phyloP scores from a whole-genome alignment of 495 filamentous ascomycete genomes.

The Penicillium subrubescens region DNA sequence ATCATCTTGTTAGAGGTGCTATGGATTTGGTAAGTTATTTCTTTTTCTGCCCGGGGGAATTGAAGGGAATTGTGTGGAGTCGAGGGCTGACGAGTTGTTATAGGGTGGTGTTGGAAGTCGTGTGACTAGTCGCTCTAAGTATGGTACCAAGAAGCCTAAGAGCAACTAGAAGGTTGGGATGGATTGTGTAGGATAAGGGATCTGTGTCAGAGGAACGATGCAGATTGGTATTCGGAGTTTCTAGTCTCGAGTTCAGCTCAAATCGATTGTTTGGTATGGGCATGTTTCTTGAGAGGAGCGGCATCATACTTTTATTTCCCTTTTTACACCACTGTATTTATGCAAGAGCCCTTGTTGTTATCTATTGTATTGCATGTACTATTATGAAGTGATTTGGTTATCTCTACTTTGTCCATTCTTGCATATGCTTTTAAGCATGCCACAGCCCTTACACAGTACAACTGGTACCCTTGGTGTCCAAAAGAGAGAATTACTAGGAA shows the following conservation, averaged over 20 bases:
- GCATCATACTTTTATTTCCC: slow-evolving; percentile 5
- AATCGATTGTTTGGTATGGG: background rate
- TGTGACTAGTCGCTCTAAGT: slow-evolving; percentile 86
- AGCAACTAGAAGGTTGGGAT: slow-evolving; percentile 37
- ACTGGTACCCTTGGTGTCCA: no score
- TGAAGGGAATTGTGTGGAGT: background rate
- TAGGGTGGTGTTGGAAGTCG: slow-evolving; percentile 91
- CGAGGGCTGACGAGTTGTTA: slow-evolving; percentile 7
- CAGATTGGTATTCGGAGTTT: background rate
- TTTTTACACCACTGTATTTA: slow-evolving; percentile 12
- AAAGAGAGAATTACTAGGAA: no score
- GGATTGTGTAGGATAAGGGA: slow-evolving; percentile 5
- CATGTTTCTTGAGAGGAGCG: background rate
- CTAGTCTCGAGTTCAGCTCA: background rate
- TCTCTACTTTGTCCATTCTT: slow-evolving; percentile 3
- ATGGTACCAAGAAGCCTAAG: slow-evolving; percentile 98
- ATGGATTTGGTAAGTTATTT: slow-evolving; percentile 81
- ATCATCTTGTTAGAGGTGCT: slow-evolving; percentile 87
- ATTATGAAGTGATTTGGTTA: slow-evolving; percentile 14
- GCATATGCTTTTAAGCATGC: no score
- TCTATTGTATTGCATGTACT: slow-evolving; percentile 19
- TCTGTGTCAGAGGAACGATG: background rate
- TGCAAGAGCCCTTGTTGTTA: slow-evolving; percentile 15
- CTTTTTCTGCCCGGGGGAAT: background rate
- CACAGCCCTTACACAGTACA: no score